Evolutionary conservation across 75 land plant species (phyloP).

Genomic region (Selaginella moellendorffii): DNA sequence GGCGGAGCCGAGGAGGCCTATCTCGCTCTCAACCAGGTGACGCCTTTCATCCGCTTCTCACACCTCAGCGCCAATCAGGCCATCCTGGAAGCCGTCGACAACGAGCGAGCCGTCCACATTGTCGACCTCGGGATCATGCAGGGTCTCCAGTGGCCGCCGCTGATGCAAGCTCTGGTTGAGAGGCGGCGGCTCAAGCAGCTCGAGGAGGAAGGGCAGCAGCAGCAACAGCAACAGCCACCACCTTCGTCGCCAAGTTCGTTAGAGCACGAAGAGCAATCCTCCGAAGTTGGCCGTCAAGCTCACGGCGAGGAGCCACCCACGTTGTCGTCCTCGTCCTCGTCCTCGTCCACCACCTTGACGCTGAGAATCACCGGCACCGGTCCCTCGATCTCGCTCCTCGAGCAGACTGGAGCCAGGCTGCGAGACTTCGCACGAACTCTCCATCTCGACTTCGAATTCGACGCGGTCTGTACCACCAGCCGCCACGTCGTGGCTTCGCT

Average conservation of each 20-base stretch:
- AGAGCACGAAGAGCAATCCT: too few relatives aligned
- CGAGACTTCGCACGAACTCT: constrained; percentile 16
- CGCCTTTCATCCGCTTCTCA: constrained; percentile 9
- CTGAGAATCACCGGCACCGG: constrained; percentile 23
- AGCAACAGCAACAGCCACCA: too few relatives aligned
- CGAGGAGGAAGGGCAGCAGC: not conserved
- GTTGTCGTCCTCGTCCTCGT: too few relatives aligned
- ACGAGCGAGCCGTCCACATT: constrained; percentile 43
- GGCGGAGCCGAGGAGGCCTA: not conserved
- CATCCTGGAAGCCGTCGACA: constrained; percentile 56
- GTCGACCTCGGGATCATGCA: constrained; percentile 35
- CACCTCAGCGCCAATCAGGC: constrained; percentile 93
- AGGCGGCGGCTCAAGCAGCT: not conserved
- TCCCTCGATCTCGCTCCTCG: not conserved
- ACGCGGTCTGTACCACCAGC: constrained; percentile 48
- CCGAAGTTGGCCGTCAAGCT: too few relatives aligned
- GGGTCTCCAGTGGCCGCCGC: constrained; percentile 24
- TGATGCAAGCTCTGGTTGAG: constrained; percentile 16
- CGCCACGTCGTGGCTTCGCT: constrained; percentile 27
- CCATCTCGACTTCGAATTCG: constrained; percentile 18
- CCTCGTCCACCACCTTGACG: constrained; percentile 5
- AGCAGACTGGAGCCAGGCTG: constrained; percentile 12
- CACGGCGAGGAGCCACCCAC: too few relatives aligned
- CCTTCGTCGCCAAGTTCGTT: too few relatives aligned
- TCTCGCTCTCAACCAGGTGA: constrained; percentile 11